These are phyloP conservation scores for Blastocystis sp. DNA, from an alignment of 352 stramenopile genomes.

Conservation along the genomic window DNA sequence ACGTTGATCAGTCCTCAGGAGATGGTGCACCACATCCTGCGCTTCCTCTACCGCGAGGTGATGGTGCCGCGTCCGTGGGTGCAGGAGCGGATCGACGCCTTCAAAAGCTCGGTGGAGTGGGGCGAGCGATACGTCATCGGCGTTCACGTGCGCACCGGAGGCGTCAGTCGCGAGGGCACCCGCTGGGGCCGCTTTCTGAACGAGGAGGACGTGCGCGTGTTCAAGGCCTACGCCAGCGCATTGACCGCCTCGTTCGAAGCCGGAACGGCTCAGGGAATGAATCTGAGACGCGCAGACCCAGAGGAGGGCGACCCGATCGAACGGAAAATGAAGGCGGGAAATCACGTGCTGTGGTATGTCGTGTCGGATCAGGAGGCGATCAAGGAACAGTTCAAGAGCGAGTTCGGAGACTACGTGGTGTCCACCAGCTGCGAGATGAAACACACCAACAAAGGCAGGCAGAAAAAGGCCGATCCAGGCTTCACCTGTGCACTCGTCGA, in stretches of 20 bases:
- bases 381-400: neutral
- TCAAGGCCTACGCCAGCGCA: neutral
- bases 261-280: neutral
- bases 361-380: neutral
- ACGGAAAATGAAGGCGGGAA: neutral
- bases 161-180: neutral
- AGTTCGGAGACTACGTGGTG: neutral
- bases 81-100: neutral
- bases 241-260: neutral
- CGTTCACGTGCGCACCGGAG: neutral
- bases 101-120: neutral
- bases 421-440: conserved; percentile 16
- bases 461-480: conserved; percentile 1
- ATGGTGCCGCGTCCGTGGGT: neutral
- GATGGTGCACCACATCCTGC: conserved; percentile 17
- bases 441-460: neutral
- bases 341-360: conserved; percentile 14
- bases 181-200: conserved; percentile 40
- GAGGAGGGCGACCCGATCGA: neutral
- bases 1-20: neutral
- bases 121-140: neutral
- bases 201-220: conserved; percentile 17
- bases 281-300: neutral
- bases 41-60: conserved; percentile 33
- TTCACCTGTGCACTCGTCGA: conserved; percentile 34